phyloP scores from a whole-genome alignment of 331 rosid species.

The Erythrophleum ivorense region DNA sequence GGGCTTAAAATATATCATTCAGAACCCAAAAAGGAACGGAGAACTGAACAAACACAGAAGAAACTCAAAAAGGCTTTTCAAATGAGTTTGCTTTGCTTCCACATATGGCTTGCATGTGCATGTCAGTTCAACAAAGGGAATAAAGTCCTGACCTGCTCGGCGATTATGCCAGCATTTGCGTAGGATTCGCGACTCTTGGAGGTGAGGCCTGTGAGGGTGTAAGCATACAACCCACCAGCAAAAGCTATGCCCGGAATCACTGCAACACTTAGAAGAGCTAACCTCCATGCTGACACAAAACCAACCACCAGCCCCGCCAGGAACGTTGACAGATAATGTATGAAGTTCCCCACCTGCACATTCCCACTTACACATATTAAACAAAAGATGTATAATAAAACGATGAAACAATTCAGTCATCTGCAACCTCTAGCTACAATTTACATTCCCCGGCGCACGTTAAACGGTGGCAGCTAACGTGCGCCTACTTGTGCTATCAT shows the following conservation, averaged over 20 bases:
- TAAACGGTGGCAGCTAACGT: slow-evolving; percentile 50
- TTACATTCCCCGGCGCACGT: slow-evolving; percentile 43
- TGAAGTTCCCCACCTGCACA: slow-evolving; percentile 92
- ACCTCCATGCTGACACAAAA: slow-evolving; percentile 95
- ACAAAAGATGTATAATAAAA: background rate
- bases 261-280: slow-evolving; percentile 92
- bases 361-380: background rate
- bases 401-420: background rate
- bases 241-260: slow-evolving; percentile 99
- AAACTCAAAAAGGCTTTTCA: background rate
- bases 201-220: slow-evolving; percentile 94
- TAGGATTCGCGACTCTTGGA: slow-evolving; percentile 96
- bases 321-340: slow-evolving; percentile 93
- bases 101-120: slow-evolving; percentile 30
- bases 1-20: too few relatives aligned
- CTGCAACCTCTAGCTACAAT: background rate
- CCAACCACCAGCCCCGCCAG: slow-evolving; percentile 98
- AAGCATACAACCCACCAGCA: slow-evolving; percentile 98
- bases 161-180: slow-evolving; percentile 93
- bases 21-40: background rate
- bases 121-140: background rate
- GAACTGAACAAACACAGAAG: background rate
- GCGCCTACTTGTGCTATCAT: slow-evolving; percentile 39
- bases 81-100: slow-evolving; percentile 11
- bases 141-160: slow-evolving; percentile 75